Percentiles rank a stretch among this genome's conserved stretches.
phyloP scores from a whole-genome alignment of 2,329 filamentous ascomycete genomes.

The Fusarium nygamai region DNA sequence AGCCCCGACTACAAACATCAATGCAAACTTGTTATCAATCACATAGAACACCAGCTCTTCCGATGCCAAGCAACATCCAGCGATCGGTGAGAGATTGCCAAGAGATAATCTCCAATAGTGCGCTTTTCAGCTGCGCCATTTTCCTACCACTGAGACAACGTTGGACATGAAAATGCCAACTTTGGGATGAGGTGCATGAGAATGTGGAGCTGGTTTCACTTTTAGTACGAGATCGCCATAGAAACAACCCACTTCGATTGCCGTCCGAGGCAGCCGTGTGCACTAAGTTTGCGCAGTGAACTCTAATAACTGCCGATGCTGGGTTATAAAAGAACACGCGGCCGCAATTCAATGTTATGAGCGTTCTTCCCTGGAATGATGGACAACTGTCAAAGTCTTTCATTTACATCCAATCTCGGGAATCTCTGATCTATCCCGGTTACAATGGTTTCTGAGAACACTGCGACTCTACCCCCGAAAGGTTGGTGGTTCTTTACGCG shows the following conservation, averaged over 20 bases:
- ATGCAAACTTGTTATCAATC: too few species aligned
- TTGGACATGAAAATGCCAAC: background rate
- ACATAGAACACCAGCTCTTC: accelerated
- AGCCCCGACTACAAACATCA: background rate
- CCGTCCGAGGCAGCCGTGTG: background rate
- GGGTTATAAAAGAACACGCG: background rate
- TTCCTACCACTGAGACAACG: background rate
- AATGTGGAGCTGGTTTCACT: background rate
- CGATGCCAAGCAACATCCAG: background rate
- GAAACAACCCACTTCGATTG: background rate
- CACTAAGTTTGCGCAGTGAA: background rate
- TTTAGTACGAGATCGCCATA: background rate
- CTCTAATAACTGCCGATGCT: background rate
- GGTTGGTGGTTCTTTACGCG: background rate
- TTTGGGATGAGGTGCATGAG: background rate
- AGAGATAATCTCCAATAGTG: background rate
- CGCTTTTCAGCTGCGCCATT: background rate
- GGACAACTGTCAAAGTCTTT: background rate
- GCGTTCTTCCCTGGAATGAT: background rate
- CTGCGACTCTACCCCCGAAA: background rate
- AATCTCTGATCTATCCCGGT: background rate
- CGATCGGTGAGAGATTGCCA: background rate
- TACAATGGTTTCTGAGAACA: background rate
- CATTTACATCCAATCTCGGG: too few species aligned
- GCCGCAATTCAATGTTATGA: background rate